Evolutionary conservation across 169 alveolate genomes (phyloP), one percentile per base, ranked within the genome.

Genomic region (Babesia ovata): DNA sequence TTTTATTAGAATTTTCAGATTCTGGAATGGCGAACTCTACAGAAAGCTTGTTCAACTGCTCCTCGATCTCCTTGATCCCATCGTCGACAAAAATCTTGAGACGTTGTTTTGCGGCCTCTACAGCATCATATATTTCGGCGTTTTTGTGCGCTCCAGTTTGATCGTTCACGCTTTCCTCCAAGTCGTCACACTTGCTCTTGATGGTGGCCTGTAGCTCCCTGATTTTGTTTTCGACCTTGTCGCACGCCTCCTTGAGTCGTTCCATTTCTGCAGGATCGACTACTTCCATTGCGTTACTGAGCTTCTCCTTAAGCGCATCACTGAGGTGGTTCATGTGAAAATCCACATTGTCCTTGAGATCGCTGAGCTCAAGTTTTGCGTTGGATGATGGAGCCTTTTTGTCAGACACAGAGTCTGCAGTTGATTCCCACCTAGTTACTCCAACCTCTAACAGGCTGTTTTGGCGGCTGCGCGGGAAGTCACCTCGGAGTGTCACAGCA

Each of bases 331-430:
- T 39, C 59, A 81, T 58, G 65, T 81, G 84, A 48, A 81, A 81
- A 63, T 81, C 84, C 21, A 81, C 73, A 29, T 62, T 63, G 70
- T 81, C 88, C 57, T 66, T 81, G 33, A 74, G 70, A 33, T 81
- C 88, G 36, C 66, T 77, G 44, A 81, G 65, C 52, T 62, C 79
- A 44, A 72, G 69, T 29, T 71, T 62, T 9, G 63, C 24, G 46
- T 70, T 16, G 26, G n/a, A 39, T 19, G 57, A 16, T 21, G 56
- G 21, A 8, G 36, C 63, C 73, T 2, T 56, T 63, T 16, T 9
- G 21, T 3, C 48, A n/a, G n/a, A 26, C 42, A 28, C 70, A 29
- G 33, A 63, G 16, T 21, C 57, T 21, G 50, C 72, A 72, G 59
- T 33, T 16, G 76, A n/a, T 45, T 36, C 26, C 88, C 88, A 81